Base-by-base conservation (phyloP, 129 eudicot genomes). In the Smallanthus sonchifolius region DNA sequence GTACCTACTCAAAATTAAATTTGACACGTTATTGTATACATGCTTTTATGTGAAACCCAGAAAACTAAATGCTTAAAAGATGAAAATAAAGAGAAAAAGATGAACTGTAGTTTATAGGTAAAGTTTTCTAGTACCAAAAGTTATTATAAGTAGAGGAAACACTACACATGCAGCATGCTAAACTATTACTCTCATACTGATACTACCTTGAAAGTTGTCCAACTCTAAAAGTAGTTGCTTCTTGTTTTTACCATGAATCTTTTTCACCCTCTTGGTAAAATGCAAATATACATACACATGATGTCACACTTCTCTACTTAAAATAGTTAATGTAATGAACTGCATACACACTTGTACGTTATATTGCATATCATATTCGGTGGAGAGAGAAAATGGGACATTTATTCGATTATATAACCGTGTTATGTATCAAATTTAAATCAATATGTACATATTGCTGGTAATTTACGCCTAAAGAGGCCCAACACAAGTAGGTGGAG, bases 151-250 rank as follows among this genome's bases (percentile, higher is more conserved):
- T 52, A 79, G 67, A 79, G 60, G 17, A 64, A 79, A 52, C 78
- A 71, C 74, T 64, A 64, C 68, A 79, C 78, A 72, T 79, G 83
- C 62, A 79, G 17, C 59, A 64, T 65, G 19, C 83, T 51, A 72
- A 44, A 62, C 7, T 38, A 36, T 13, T 62, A 62, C 24, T 34
- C 37, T 28, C 16, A 0, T 0, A 20, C 28, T 44, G 14, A 47
- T 47, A 47, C 17, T 47, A 13, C 32, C 16, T 59, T 28, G 7
- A 59, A 10, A 59, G 65, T 10, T 85, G 76, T 40, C 67, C 13
- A 40, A 30, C 34, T 59, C n/a, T 20, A 73, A 59, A 24, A 39
- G 35, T 42, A 30, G 19, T 15, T 28, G 0, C 47, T 24, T n/a
- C 47, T 71, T 10, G 36, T 70, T 71, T 71, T 36, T 63, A 43